Conservation (phyloP, 495 filamentous ascomycete genomes). For the Aspergillus incahuasiensis region DNA sequence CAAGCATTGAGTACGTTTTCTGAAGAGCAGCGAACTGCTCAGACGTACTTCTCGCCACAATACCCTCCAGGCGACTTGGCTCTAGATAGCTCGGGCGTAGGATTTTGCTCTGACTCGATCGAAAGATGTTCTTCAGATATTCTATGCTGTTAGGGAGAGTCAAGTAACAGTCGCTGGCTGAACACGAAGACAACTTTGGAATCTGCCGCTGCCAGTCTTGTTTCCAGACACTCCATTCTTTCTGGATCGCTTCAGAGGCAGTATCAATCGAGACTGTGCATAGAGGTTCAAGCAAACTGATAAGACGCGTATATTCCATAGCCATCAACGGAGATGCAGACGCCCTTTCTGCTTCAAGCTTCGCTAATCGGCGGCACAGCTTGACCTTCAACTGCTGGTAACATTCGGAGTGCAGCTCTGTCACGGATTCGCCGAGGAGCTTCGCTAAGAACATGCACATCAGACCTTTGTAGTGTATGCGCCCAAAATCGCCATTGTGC, state of each 20-base stretch:
- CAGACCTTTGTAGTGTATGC: conserved; percentile 55
- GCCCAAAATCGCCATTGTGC: conserved; percentile 39
- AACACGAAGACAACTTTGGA: conserved; percentile 30
- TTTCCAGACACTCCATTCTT: conserved; percentile 32
- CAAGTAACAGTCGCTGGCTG: conserved; percentile 25
- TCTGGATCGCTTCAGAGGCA: conserved; percentile 10
- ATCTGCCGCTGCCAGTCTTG: conserved; percentile 22
- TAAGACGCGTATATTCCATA: conserved; percentile 15
- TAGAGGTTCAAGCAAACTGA: conserved; percentile 14
- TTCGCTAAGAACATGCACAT: conserved; percentile 41
- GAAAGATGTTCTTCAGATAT: conserved; percentile 30
- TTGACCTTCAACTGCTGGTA: conserved; percentile 45
- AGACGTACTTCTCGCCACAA: conserved; percentile 4
- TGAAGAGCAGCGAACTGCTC: conserved; percentile 22
- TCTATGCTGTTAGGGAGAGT: conserved; percentile 42
- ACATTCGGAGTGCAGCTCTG: conserved; percentile 22
- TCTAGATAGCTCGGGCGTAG: neutral
- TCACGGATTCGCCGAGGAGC: conserved; percentile 35
- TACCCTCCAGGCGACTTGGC: neutral
- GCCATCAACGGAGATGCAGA: neutral
- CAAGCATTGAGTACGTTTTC: conserved; percentile 22
- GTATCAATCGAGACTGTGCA: conserved; percentile 25
- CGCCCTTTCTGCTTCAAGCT: conserved; percentile 45
- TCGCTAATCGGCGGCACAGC: conserved; percentile 56
- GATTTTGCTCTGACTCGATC: neutral